Percentiles rank a stretch among this genome's conserved stretches.
phyloP scores from a whole-genome alignment of 306 rosid genomes.

The Rosa lucieae region DNA sequence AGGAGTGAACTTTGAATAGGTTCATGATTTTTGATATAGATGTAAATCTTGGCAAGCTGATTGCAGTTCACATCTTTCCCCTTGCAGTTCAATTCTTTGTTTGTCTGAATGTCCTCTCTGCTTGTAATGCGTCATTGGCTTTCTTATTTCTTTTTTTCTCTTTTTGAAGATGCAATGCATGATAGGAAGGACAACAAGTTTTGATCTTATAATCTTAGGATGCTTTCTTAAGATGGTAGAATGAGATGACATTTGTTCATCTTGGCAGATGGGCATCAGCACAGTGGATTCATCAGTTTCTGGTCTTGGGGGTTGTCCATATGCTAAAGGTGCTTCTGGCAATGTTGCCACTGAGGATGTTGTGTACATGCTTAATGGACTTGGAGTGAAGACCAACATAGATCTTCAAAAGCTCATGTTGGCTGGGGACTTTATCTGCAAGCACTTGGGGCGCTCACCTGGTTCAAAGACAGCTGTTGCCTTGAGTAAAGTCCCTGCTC shows the following conservation, averaged over 20 bases:
- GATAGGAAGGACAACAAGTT: neutral
- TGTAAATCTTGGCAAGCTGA: neutral
- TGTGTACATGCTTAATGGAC: slow-evolving; percentile 81
- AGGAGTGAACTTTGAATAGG: neutral
- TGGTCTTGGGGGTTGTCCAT: slow-evolving; percentile 97
- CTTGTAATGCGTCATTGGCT: neutral
- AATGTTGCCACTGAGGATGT: slow-evolving; percentile 96
- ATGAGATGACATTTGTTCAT: slow-evolving; percentile 11
- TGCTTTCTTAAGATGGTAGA: neutral
- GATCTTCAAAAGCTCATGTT: slow-evolving; percentile 67
- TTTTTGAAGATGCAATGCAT: neutral
- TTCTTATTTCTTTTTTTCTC: neutral
- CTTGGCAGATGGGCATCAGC: slow-evolving; percentile 60
- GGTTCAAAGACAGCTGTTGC: slow-evolving; percentile 78
- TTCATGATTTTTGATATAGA: neutral
- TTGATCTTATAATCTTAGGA: neutral
- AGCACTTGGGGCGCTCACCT: slow-evolving; percentile 70
- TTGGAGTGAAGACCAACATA: slow-evolving; percentile 72
- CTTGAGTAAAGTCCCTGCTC: slow-evolving; percentile 49
- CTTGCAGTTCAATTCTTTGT: neutral
- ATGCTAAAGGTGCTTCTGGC: slow-evolving; percentile 92
- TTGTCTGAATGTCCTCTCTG: neutral
- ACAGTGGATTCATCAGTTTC: slow-evolving; percentile 86
- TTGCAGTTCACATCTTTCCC: neutral
- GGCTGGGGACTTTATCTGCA: slow-evolving; percentile 83